Evolutionary conservation across 2,329 filamentous ascomycete species (phyloP).

Genomic region (Neofusicoccum cordaticola): DNA sequence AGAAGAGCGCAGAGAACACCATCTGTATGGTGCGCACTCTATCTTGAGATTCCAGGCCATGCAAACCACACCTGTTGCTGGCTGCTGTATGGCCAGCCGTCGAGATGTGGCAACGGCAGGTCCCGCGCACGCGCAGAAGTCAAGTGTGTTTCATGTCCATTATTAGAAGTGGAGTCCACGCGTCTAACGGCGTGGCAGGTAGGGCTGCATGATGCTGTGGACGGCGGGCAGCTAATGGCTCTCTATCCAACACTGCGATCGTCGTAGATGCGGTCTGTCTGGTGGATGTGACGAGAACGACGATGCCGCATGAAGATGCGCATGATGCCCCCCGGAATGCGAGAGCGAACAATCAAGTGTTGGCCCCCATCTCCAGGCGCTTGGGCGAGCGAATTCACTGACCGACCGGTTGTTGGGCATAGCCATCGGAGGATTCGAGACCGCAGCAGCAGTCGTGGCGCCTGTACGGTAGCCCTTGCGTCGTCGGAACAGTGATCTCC

Average conservation of each 20-base stretch:
- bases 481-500: not conserved
- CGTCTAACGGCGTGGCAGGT: slow-evolving; percentile 13
- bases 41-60: not conserved
- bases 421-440: slow-evolving; percentile 15
- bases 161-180: slow-evolving; percentile 12
- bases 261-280: not conserved
- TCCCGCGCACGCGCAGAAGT: slow-evolving; percentile 6
- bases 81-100: not conserved
- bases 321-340: not conserved
- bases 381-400: not conserved
- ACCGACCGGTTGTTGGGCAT: slow-evolving; percentile 1
- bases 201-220: slow-evolving; percentile 13
- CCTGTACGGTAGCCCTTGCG: slow-evolving; percentile 5
- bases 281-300: not conserved
- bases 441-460: slow-evolving; percentile 12
- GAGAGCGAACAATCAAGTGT: not conserved
- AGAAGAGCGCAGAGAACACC: not conserved
- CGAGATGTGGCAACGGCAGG: slow-evolving; percentile 2
- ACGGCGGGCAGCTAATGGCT: not conserved
- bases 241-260: slow-evolving; percentile 3
- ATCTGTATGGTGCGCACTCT: not conserved
- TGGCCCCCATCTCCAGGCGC: not conserved
- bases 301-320: not conserved
- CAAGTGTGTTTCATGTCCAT: slow-evolving; percentile 9
- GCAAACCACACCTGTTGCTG: not conserved